These are phyloP conservation scores for Yamadazyma paraphyllophila DNA, from an alignment of 805 yeast species.

Conservation along the genomic window DNA sequence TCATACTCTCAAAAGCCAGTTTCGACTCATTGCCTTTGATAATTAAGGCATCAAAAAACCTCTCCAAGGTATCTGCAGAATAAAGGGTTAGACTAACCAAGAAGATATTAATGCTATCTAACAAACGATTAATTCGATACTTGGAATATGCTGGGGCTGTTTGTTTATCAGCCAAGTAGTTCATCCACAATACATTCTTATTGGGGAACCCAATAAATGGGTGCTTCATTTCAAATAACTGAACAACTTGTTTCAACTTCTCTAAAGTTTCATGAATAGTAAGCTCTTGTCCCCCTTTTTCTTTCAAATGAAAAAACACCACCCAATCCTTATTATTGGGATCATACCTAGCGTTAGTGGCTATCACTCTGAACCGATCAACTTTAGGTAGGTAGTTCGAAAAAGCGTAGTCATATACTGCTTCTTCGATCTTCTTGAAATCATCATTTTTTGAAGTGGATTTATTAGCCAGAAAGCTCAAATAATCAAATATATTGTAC, in stretches of 20 bases:
- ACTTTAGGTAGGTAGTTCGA: constrained; percentile 20
- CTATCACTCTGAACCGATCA: constrained; percentile 15
- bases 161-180: constrained; percentile 25
- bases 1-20: constrained; percentile 33
- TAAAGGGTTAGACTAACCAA: constrained; percentile 39
- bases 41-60: not conserved
- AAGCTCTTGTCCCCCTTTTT: not conserved
- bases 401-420: constrained; percentile 21
- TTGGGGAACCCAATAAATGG: constrained; percentile 22
- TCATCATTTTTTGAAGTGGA: constrained; percentile 16
- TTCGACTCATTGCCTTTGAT: constrained; percentile 11
- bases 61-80: constrained; percentile 6
- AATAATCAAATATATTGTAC: constrained; percentile 38
- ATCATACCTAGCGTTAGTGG: constrained; percentile 37
- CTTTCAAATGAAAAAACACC: constrained; percentile 18
- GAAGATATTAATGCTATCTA: constrained; percentile 49
- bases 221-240: constrained; percentile 21
- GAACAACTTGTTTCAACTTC: constrained; percentile 22
- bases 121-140: constrained; percentile 44
- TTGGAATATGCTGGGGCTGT: constrained; percentile 40
- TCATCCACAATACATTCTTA: constrained; percentile 20
- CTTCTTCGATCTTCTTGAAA: constrained; percentile 23
- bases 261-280: constrained; percentile 18
- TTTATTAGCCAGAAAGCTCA: constrained; percentile 33
- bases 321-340: constrained; percentile 31